These are phyloP conservation scores for Paxillus involutus DNA, from an alignment of 768 basidiomycete genomes.

Conservation along the genomic window DNA sequence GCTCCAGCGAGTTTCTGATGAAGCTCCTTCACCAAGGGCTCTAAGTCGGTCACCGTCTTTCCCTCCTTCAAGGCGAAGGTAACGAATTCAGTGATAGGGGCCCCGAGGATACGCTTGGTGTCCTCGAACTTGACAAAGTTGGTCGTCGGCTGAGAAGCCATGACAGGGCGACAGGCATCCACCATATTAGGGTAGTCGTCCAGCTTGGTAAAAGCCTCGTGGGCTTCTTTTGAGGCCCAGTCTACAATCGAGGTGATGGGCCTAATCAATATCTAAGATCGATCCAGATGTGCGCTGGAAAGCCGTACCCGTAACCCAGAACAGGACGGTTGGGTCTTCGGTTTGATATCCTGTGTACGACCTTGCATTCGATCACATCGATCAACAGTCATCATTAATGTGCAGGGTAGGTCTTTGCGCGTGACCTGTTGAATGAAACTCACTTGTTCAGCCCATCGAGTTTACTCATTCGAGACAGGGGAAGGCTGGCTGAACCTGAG, in stretches of 20 bases:
- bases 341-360: slow-evolving; percentile 29
- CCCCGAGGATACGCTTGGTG: slow-evolving; percentile 15
- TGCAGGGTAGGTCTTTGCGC: background rate
- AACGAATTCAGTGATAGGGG: slow-evolving; percentile 34
- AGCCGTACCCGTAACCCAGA: slow-evolving; percentile 24
- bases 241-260: slow-evolving; percentile 14
- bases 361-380: slow-evolving; percentile 12
- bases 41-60: slow-evolving; percentile 15
- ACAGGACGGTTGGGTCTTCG: slow-evolving; percentile 25
- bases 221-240: slow-evolving; percentile 24
- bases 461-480: slow-evolving; percentile 9
- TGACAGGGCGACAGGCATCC: slow-evolving; percentile 9
- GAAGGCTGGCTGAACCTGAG: slow-evolving; percentile 14
- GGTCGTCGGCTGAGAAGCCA: slow-evolving; percentile 16
- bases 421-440: background rate
- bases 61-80: slow-evolving; percentile 31
- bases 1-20: slow-evolving; percentile 20
- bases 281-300: background rate
- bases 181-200: slow-evolving; percentile 3
- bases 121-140: slow-evolving; percentile 24
- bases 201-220: slow-evolving; percentile 11
- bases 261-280: background rate
- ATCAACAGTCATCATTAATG: slow-evolving; percentile 3
- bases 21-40: slow-evolving; percentile 22
- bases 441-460: slow-evolving; percentile 21